These are phyloP conservation scores for Durotheca rogersii DNA, from an alignment of 495 filamentous ascomycete genomes.

Conservation along the genomic window DNA sequence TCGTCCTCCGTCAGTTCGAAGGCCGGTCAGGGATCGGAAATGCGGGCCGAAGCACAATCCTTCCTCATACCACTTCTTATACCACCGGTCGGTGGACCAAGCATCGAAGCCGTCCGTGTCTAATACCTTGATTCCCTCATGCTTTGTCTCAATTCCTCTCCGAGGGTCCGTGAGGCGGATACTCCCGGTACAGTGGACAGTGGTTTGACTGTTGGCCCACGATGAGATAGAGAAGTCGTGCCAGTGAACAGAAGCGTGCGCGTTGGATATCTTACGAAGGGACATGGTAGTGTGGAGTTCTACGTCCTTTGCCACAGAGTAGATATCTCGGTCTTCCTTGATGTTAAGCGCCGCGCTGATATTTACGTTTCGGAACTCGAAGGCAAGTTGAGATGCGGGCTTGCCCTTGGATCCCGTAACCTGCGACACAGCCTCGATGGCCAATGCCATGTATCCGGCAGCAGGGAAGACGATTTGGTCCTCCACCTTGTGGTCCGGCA, in stretches of 20 bases:
- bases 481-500: conserved; percentile 40
- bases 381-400: not conserved
- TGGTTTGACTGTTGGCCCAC: conserved; percentile 14
- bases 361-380: conserved; percentile 12
- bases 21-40: conserved; percentile 11
- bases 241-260: conserved; percentile 16
- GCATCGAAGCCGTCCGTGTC: not conserved
- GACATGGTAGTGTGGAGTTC: conserved; percentile 25
- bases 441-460: conserved; percentile 48
- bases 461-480: conserved; percentile 51
- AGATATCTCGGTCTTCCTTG: not conserved
- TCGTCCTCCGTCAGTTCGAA: conserved; percentile 3
- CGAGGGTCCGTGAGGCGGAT: not conserved
- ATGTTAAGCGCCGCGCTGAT: conserved; percentile 9
- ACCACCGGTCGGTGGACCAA: conserved; percentile 13
- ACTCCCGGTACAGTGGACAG: conserved; percentile 25
- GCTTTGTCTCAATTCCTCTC: not conserved
- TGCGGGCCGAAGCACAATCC: conserved; percentile 14
- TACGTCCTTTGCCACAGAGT: not conserved
- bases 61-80: conserved; percentile 7
- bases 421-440: conserved; percentile 42
- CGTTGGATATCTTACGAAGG: conserved; percentile 16
- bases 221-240: conserved; percentile 33
- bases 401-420: no score
- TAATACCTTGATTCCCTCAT: conserved; percentile 5